A percentile compares a stretch with the other conserved stretches of the same genome.
phyloP scores from a whole-genome alignment of 2,329 filamentous ascomycete genomes.

The Dothistroma septosporum region DNA sequence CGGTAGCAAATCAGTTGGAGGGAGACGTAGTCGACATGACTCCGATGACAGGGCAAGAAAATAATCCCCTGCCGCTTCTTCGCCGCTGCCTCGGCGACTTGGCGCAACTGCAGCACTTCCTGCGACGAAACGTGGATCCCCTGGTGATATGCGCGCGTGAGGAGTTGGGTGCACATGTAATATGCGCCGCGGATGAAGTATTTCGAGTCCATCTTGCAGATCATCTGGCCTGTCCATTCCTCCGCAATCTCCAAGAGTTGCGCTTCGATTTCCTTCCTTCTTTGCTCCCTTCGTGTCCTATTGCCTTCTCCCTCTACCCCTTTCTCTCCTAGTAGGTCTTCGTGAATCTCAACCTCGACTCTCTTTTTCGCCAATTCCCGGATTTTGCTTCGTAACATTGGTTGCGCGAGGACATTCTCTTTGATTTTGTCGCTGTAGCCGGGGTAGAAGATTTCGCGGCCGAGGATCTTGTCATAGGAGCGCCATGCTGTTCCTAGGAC shows the following conservation, averaged over 20 bases:
- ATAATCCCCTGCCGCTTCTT: conserved; percentile 92
- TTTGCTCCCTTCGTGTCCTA: conserved; percentile 44
- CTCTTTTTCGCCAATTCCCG: conserved; percentile 70
- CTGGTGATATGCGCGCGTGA: conserved; percentile 92
- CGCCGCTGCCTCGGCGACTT: conserved; percentile 76
- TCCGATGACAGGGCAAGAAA: conserved; percentile 90
- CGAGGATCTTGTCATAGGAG: conserved; percentile 83
- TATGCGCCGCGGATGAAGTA: conserved; percentile 88
- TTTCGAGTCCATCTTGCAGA: conserved; percentile 98
- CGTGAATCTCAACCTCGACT: conserved; percentile 69
- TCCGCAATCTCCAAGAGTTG: conserved; percentile 77
- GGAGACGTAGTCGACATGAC: conserved; percentile 93
- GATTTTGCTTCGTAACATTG: conserved; percentile 71
- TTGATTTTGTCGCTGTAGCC: conserved; percentile 93
- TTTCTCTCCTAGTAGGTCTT: conserved; percentile 61
- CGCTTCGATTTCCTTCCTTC: conserved; percentile 56
- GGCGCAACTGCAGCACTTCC: conserved; percentile 77
- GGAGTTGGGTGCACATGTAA: conserved; percentile 78
- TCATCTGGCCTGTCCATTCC: conserved; percentile 88
- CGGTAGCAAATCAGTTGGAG: conserved; percentile 94
- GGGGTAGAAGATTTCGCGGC: conserved; percentile 87
- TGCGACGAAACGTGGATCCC: conserved; percentile 94
- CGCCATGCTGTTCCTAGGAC: conserved; percentile 94
- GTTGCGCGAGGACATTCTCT: conserved; percentile 66
- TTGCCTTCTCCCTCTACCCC: conserved; percentile 52